Base-by-base conservation (phyloP, 345 rosid genomes). In the Aquilaria sinensis region DNA sequence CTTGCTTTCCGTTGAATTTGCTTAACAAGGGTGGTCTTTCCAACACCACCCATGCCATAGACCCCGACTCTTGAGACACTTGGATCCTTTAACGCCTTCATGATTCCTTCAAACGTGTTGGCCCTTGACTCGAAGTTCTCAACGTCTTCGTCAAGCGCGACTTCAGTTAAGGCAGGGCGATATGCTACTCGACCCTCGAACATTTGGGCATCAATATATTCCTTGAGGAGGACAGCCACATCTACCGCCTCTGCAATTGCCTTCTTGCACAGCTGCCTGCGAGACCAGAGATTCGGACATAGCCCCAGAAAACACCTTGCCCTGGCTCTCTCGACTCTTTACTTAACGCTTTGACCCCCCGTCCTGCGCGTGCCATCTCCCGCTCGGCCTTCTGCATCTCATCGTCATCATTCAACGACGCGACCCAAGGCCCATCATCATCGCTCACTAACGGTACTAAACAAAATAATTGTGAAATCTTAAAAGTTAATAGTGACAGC, bases 31-130 rank as follows among this genome's bases (percentile, higher is more conserved):
- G 56, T 60, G 12, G 73, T 55, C 52, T 72, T 72, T 2, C 80
- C 80, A 2, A 62, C 23, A 34, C 76, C 74, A 2, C 63, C 66
- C 10, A 48, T 8, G 1, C 71, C 76, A 12, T 53, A 53, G 31
- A 75, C 61, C 45, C 73, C 76, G n/a, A 71, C 50, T 64, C 51
- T 9, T 56, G 6, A 47, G 16, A 34, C 23, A 5, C 14, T 30
- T 1, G 41, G 11, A 65, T 62, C 48, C 11, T 43, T n/a, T 11
- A 67, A 31, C 2, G 49, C 46, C 16, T 65, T 37, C 64, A 60
- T 8, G 33, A 70, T 16, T 1, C 1, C 31, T 0, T 55, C 29
- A 7, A 64, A 23, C 47, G 43, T 31, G 2, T 15, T 12, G 2
- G 5, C 0, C 48, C 67, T 64, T 41, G 67, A 67, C 2, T 57